Base-by-base conservation (phyloP, 2,329 filamentous ascomycete species). In the Elsinoe australis region DNA sequence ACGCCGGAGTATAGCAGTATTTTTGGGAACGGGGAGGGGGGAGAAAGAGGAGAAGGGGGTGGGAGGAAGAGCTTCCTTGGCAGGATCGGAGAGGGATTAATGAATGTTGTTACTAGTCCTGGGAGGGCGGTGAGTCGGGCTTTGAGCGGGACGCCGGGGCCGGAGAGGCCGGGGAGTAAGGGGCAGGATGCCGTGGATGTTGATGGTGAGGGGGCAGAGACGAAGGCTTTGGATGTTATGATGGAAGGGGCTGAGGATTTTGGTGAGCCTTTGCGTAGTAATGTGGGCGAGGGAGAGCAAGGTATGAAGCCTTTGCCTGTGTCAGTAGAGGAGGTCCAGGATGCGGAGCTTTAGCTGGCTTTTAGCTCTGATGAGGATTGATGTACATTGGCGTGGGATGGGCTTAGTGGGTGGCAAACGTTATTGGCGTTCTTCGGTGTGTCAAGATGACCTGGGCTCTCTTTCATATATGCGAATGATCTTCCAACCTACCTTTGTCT, bases 101-200 rank as follows among this genome's bases (percentile, higher is more conserved):
- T 36, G n/a, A 34, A 38, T 36, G 45, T 39, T 28, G 31, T 48
- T 14, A 19, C 45, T 15, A 28, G 21, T 18, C 45, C 45, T n/a
- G 45, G 45, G 19, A 48, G 34, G 45, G 45, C 22, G 32, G 34
- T 48, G 4, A 34, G 31, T 8, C 22, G 44, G 24, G 45, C 45
- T 19, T 15, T 48, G 45, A 48, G 45, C 18, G 45, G 44, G 44
- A 47, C 44, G 31, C 44, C 44, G 14, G 44, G 31, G 7, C 42
- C 42, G 4, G 18, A n/a, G n/a, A n/a, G 31, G 29, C 17, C 17
- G n/a, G 17, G 7, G 31, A 34, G 32, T 32, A 22, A 31, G 14
- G 21, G 33, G 45, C 14, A 36, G 45, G 31, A 17, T 17, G 17
- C n/a, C n/a, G n/a, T n/a, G n/a, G n/a, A n/a, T n/a, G n/a, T n/a